Base-by-base conservation (phyloP, 2,329 filamentous ascomycete species). In the Dryadomyces quercivorus region DNA sequence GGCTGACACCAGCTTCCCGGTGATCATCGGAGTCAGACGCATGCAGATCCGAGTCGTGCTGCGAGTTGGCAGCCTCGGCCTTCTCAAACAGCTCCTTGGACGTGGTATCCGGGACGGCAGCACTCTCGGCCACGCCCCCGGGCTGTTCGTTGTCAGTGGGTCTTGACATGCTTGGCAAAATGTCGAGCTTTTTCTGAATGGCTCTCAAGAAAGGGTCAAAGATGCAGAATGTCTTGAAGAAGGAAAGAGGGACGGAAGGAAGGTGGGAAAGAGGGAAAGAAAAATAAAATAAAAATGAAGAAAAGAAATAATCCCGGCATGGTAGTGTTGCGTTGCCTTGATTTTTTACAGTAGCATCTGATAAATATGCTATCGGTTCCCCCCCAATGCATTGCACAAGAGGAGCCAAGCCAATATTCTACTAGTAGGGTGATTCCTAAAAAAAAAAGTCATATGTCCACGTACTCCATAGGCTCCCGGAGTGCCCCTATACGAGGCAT, bases 1-100 rank as follows among this genome's bases (percentile, higher is more conserved):
- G 63, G 53, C 62, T 64, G 18, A 70, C 67, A 21, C 67, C 67
- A 21, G 63, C 46, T 15, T 54, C 55, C 8, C 26, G 36, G 43
- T 53, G 38, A 13, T 42, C 38, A 1, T 65, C 68, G 6, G 69
- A 67, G 5, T 61, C 62, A n/a, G 48, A 58, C 1, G 26, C 50
- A 18, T 53, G 16, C 43, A 20, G 18, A 20, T 45, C 47, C 1
- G 26, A 31, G 26, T 8, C 26, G 8, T 31, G 26, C 8, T 31
- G 26, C 26, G 26, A 44, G 22, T 5, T 53, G 40, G 31, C 38
- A 31, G 8, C 46, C 9, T 61, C 47, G 34, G 20, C 15, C 26
- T 36, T 50, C 13, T 50, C 47, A 38, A 50, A 50, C 47, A 48
- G 21, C 46, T 48, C 3, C 9, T 48, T 18, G 46, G 46, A 48